Percentiles rank a stretch among this genome's conserved stretches.
Evolutionary conservation across 2,329 filamentous ascomycete genomes (phyloP).

Genomic region (Hypomyces perniciosus): DNA sequence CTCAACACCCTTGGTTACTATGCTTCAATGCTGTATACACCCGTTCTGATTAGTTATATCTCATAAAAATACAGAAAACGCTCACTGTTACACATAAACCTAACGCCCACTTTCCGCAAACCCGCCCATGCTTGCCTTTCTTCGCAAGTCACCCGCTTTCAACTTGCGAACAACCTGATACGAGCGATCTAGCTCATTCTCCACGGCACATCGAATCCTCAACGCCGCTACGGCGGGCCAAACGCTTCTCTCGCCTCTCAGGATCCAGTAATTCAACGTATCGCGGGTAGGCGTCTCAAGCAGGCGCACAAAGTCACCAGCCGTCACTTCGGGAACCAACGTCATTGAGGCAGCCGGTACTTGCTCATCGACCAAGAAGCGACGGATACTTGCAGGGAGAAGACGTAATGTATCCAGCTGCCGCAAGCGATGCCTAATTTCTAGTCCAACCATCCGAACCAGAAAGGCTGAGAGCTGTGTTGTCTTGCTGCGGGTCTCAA

Average conservation of each 20-base stretch:
- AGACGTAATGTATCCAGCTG: constrained; percentile 74
- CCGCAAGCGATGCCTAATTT: constrained; percentile 72
- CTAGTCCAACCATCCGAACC: constrained; percentile 64
- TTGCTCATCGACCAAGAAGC: constrained; percentile 76
- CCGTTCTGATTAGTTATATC: too few relatives aligned
- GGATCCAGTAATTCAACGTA: constrained; percentile 77
- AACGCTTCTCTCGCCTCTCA: constrained; percentile 76
- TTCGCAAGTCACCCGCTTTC: constrained; percentile 45
- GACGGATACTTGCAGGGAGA: constrained; percentile 62
- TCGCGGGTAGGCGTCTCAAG: constrained; percentile 77
- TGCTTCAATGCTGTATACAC: too few relatives aligned
- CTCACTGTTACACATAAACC: background rate
- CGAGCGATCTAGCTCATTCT: constrained; percentile 79
- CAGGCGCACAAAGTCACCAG: constrained; percentile 67
- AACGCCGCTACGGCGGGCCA: constrained; percentile 86
- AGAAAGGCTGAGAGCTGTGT: constrained; percentile 53
- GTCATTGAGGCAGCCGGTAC: constrained; percentile 74
- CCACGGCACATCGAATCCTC: constrained; percentile 74
- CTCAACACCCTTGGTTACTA: too few relatives aligned
- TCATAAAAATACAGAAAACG: too few relatives aligned
- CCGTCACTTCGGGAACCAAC: constrained; percentile 71
- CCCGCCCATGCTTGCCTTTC: constrained; percentile 37
- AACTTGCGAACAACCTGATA: constrained; percentile 72
- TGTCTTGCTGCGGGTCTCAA: constrained; percentile 52
- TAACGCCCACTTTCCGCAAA: constrained; percentile 18